A percentile compares a stretch with the other conserved stretches of the same genome.
Conservation (phyloP, 306 rosid species). For the Geum urbanum region DNA sequence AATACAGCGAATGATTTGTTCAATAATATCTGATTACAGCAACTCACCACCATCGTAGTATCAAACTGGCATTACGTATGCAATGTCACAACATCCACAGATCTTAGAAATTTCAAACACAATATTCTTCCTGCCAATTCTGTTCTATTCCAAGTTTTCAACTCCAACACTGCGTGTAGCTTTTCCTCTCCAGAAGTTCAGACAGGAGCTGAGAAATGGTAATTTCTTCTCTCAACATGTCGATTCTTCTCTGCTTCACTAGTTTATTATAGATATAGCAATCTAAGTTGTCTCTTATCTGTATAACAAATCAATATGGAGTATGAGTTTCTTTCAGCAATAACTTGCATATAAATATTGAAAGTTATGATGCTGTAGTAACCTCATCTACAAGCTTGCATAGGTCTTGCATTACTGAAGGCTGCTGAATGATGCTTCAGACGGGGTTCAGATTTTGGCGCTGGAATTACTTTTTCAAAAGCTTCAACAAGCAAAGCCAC, state of each 20-base stretch:
- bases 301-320: neutral
- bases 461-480: constrained; percentile 70
- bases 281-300: neutral
- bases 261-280: neutral
- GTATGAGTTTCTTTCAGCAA: neutral
- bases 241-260: neutral
- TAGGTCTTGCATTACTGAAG: constrained; percentile 40
- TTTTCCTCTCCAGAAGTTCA: neutral
- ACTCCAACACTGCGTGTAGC: constrained; percentile 1
- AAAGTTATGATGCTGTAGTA: neutral
- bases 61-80: constrained; percentile 1
- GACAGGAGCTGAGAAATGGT: neutral
- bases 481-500: constrained; percentile 95
- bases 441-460: constrained; percentile 47
- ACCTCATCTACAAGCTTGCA: constrained; percentile 86
- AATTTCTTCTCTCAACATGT: constrained; percentile 1
- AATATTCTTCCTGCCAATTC: neutral
- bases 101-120: neutral
- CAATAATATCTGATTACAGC: neutral
- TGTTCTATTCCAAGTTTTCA: no score
- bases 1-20: neutral
- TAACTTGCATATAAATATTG: neutral
- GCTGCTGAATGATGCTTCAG: constrained; percentile 31
- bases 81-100: neutral
- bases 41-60: neutral